Percentiles rank a stretch among this genome's conserved stretches.
Conservation (phyloP, 331 rosid genomes). For the Dryas integrifolia region DNA sequence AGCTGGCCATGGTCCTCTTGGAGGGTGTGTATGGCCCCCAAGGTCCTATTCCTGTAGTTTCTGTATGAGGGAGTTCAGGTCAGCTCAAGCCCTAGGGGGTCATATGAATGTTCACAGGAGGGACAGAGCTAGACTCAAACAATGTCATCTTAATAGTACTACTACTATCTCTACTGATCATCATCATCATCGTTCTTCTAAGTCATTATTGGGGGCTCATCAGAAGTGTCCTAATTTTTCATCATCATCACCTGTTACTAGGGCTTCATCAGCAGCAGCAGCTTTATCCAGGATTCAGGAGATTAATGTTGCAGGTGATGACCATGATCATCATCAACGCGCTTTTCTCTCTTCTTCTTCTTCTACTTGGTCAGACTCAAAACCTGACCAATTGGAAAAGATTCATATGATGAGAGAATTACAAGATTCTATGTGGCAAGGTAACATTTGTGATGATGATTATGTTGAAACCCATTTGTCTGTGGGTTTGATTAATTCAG, state of each 20-base stretch:
- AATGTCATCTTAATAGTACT: constrained; percentile 32
- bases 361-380: constrained; percentile 19
- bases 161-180: not conserved
- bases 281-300: not conserved
- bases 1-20: constrained; percentile 37
- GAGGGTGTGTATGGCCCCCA: constrained; percentile 81
- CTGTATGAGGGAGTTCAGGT: constrained; percentile 77
- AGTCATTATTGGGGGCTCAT: too few species aligned
- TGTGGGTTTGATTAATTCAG: constrained; percentile 43
- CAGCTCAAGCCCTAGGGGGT: constrained; percentile 98
- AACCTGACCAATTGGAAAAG: constrained; percentile 23
- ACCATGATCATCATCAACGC: not conserved
- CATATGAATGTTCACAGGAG: constrained; percentile 95
- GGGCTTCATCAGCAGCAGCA: constrained; percentile 41
- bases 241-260: not conserved
- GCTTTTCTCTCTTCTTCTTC: not conserved
- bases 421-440: constrained; percentile 17
- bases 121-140: constrained; percentile 80
- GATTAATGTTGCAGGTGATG: not conserved
- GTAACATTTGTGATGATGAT: constrained; percentile 21
- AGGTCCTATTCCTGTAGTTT: constrained; percentile 78
- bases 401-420: constrained; percentile 22
- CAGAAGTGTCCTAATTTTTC: not conserved
- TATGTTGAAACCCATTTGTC: constrained; percentile 55
- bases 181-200: not conserved